Evolutionary conservation across 306 rosid species (phyloP), one percentile per base, ranked within the genome.

Genomic region (Arachis stenosperma): DNA sequence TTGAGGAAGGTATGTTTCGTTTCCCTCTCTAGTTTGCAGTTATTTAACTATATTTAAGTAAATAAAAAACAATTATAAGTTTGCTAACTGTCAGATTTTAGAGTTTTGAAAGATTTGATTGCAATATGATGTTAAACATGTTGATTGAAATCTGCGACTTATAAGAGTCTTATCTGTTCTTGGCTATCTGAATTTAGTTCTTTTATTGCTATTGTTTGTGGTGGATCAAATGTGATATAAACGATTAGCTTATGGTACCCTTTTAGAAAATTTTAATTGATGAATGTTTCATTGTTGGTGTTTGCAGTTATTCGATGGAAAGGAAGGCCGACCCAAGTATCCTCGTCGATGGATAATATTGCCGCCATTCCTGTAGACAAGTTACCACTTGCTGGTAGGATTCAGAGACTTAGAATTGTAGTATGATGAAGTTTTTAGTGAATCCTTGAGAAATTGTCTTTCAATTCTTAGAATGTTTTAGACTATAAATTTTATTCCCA

Each of bases 341-440:
- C 96, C 98, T 22, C 98, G 96, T 60, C 81, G 99, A 76, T 94
- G 97, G 98, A 84, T 94, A 36, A 90, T 91, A 50, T 81, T 94
- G 71, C 98, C 99, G 39, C 98, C 98, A 75, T 84, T 94, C 84
- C 84, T 94, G 80, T 94, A 94, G 95, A 83, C 63, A 67, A 51
- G 70, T 71, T 70, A 67, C 59, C 69, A 17, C 79, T 22, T 61
- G 48, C 73, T 27, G 5, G 7, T 67, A 54, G 40, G 71, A 65
- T 69, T 61, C 70, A 4, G 62, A 74, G 47, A 50, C 57, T 71
- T 57, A 62, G 64, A 75, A 71, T 50, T 61, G 71, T 73, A 75
- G 78, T 83, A 60, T 71, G 69, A 56, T 71, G 81, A 59, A 68
- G 39, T 74, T 22, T 22, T 43, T 50, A 55, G 81, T 70, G 15